A percentile compares a stretch with the other conserved stretches of the same genome.
These are phyloP conservation scores for Phytophthora megakarya DNA, from an alignment of 352 stramenopile genomes.

Conservation along the genomic window DNA sequence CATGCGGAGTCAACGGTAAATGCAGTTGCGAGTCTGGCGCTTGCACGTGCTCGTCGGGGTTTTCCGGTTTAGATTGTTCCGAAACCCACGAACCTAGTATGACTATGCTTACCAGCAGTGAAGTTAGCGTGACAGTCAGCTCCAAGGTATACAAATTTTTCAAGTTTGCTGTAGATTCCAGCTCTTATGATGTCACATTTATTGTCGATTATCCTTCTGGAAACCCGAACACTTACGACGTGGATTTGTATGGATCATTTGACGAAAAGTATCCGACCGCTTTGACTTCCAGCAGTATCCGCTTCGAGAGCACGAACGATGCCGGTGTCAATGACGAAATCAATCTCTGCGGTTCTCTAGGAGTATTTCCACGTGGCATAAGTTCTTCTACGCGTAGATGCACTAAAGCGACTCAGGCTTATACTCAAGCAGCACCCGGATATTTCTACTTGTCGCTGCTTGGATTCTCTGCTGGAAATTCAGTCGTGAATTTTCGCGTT, in stretches of 20 bases:
- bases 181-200: slow-evolving; percentile 74
- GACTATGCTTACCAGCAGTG: slow-evolving; percentile 36
- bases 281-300: slow-evolving; percentile 42
- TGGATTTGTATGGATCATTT: slow-evolving; percentile 81
- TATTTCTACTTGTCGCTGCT: slow-evolving; percentile 78
- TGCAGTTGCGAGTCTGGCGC: slow-evolving; percentile 73
- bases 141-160: slow-evolving; percentile 79
- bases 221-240: slow-evolving; percentile 31
- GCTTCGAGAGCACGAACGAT: slow-evolving; percentile 64
- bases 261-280: slow-evolving; percentile 61
- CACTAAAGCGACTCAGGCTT: slow-evolving; percentile 49
- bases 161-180: slow-evolving; percentile 60
- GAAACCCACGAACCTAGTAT: slow-evolving; percentile 24
- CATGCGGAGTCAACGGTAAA: slow-evolving; percentile 44
- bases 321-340: slow-evolving; percentile 54
- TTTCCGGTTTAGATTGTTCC: slow-evolving; percentile 49
- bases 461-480: slow-evolving; percentile 45
- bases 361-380: slow-evolving; percentile 61
- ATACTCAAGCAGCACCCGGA: slow-evolving; percentile 58
- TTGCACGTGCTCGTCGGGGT: slow-evolving; percentile 54
- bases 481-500: slow-evolving; percentile 44
- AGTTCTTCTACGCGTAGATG: slow-evolving; percentile 69
- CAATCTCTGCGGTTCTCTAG: slow-evolving; percentile 68
- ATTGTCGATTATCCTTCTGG: slow-evolving; percentile 43
- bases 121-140: slow-evolving; percentile 30